A percentile compares a stretch with the other conserved stretches of the same genome.
Conservation (phyloP, 768 basidiomycete genomes). For the Amanita phalloides region DNA sequence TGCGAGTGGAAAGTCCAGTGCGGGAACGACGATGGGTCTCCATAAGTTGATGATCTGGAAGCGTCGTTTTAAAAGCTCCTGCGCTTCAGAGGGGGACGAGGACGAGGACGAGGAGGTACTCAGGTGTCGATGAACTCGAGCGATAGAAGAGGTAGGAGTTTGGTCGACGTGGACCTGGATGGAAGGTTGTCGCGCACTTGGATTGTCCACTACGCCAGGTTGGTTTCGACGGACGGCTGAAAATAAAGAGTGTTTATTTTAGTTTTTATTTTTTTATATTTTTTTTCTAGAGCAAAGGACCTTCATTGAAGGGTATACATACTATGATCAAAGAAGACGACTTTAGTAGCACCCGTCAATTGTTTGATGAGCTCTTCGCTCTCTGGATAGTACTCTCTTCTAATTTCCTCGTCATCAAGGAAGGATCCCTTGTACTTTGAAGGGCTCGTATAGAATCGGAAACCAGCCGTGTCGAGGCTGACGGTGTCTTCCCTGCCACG, state of each 20-base stretch:
- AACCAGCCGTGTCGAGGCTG: conserved; percentile 39
- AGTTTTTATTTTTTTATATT: background rate
- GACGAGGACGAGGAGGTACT: no score
- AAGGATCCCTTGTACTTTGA: conserved; percentile 29
- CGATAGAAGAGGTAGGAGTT: conserved; percentile 29
- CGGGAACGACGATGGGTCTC: conserved; percentile 40
- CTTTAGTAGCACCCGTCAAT: conserved; percentile 46
- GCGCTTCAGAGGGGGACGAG: conserved; percentile 28
- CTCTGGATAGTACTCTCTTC: conserved; percentile 50
- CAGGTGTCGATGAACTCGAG: conserved; percentile 40
- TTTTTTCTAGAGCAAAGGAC: background rate
- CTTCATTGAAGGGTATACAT: background rate
- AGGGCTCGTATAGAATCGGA: conserved; percentile 27
- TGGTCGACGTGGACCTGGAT: conserved; percentile 40
- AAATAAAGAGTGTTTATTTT: background rate
- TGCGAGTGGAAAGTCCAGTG: conserved; percentile 38
- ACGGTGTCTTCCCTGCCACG: conserved; percentile 35
- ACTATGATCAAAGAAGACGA: conserved; percentile 42
- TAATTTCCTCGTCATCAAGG: conserved; percentile 35
- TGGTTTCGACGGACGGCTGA: conserved; percentile 34
- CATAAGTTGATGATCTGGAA: conserved; percentile 56
- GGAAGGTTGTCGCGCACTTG: conserved; percentile 35
- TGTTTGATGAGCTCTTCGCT: conserved; percentile 48
- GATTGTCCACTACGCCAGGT: conserved; percentile 25
- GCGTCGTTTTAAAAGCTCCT: conserved; percentile 31